Evolutionary conservation across 306 rosid species (phyloP), one percentile per base, ranked within the genome.

Genomic region (Oxytropis ochrocephala): DNA sequence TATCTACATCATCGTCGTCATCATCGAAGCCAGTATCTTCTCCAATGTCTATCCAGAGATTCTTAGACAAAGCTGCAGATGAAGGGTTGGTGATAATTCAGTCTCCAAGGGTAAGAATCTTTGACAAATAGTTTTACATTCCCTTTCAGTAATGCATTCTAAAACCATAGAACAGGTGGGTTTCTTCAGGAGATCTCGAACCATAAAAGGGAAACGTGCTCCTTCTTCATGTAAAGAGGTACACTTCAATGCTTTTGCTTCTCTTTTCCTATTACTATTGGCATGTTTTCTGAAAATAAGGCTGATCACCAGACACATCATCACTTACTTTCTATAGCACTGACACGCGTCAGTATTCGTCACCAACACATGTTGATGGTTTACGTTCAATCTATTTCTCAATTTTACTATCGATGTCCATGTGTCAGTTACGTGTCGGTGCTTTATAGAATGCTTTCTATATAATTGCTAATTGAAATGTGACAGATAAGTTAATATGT

Each of bases 171-270:
- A 75, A 76, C 89, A 94, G 98, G 97, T 94, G n/a, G 99, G 99
- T 18, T 80, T 79, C 68, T 91, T 94, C 76, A 76, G 91, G 67
- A 89, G 87, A 79, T 85, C 84, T 39, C 85, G 98, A 75, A 90
- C 89, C 57, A 88, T 93, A 78, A 90, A 90, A 83, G 94, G 94
- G 41, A 90, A 86, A 76, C 93, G 88, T 41, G 83, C 90, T 67
- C 92, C 90, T 0, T 90, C 89, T 35, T 65, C 94, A 8, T 88
- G 97, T 79, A 75, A 86, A 81, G 98, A 90, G 98, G 97, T 93
- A 78, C 51, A 50, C 36, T 73, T 63, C 21, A 70, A 11, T 9
- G 32, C 46, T 43, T 60, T 41, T 30, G 14, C 57, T 18, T 33
- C 50, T 60, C 19, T 43, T 54, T 30, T 5, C 72, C 46, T 32